A percentile compares a stretch with the other conserved stretches of the same genome.
Evolutionary conservation across 1,139 yeast genomes (phyloP).

Genomic region (Saccharomyces hybrid): DNA sequence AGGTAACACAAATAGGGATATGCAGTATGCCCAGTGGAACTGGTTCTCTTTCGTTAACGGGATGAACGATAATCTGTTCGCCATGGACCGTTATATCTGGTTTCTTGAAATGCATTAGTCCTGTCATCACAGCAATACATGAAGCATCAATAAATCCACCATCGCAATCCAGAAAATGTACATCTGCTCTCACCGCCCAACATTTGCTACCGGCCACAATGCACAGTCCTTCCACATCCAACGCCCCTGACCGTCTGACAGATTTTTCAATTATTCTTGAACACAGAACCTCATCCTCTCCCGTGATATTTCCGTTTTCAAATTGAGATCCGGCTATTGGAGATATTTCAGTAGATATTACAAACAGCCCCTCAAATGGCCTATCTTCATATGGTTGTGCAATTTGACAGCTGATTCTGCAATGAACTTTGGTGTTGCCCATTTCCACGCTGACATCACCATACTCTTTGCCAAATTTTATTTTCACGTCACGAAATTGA

Average conservation of each 20-base stretch:
- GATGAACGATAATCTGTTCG: constrained; percentile 62
- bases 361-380: constrained; percentile 87
- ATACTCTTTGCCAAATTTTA: constrained; percentile 58
- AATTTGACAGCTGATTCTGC: constrained; percentile 74
- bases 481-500: constrained; percentile 56
- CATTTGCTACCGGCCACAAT: constrained; percentile 85
- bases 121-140: constrained; percentile 84
- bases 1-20: constrained; percentile 85
- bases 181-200: constrained; percentile 85
- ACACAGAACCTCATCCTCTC: constrained; percentile 72
- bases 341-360: constrained; percentile 75
- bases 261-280: constrained; percentile 85
- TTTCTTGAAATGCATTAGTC: constrained; percentile 69
- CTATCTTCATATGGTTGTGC: constrained; percentile 79
- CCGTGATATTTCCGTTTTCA: constrained; percentile 57
- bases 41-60: constrained; percentile 73
- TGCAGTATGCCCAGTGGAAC: constrained; percentile 80
- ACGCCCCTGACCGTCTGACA: constrained; percentile 77
- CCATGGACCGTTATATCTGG: constrained; percentile 77
- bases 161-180: constrained; percentile 80
- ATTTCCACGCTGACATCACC: constrained; percentile 75
- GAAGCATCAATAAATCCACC: constrained; percentile 90
- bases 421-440: constrained; percentile 70
- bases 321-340: constrained; percentile 85
- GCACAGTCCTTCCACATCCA: constrained; percentile 84